Conservation (phyloP, 306 rosid genomes). For the Cercis canadensis region DNA sequence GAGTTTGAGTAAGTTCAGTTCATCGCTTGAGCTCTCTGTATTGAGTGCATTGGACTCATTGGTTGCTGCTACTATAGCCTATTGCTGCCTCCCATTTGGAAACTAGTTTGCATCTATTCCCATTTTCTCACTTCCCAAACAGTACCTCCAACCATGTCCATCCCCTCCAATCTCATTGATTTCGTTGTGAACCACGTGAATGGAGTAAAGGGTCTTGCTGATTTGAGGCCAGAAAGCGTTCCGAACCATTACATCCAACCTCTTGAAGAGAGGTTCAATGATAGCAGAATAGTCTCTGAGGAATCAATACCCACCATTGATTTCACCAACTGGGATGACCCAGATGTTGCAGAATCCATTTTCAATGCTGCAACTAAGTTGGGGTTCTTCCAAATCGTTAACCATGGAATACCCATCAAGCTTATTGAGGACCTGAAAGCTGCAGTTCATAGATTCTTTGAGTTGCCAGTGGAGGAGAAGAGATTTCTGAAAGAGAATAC, state of each 20-base stretch:
- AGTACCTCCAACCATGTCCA: constrained; percentile 24
- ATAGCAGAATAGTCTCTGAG: constrained; percentile 23
- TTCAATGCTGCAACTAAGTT: constrained; percentile 44
- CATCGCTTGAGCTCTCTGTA: too few species aligned
- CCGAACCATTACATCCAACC: constrained; percentile 50
- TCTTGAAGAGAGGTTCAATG: constrained; percentile 35
- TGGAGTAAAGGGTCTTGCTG: constrained; percentile 52
- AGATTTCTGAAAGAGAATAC: constrained; percentile 39
- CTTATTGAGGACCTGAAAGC: constrained; percentile 34
- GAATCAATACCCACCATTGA: constrained; percentile 51
- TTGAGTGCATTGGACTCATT: too few species aligned
- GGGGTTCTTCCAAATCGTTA: constrained; percentile 57
- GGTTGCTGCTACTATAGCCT: too few species aligned
- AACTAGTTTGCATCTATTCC: too few species aligned
- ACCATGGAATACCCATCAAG: constrained; percentile 49
- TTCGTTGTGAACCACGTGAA: constrained; percentile 47
- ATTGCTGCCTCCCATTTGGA: too few species aligned
- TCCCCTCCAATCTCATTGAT: constrained; percentile 39
- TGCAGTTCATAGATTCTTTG: constrained; percentile 43
- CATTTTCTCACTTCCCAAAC: background rate
- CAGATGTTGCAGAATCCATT: constrained; percentile 42
- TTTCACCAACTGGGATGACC: constrained; percentile 50
- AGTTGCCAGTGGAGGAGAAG: constrained; percentile 43
- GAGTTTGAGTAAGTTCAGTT: too few species aligned
- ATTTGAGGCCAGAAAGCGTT: constrained; percentile 35